A percentile compares a stretch with the other conserved stretches of the same genome.
These are phyloP conservation scores for Aquanectria penicillioides DNA, from an alignment of 2,329 filamentous ascomycete genomes.

Conservation along the genomic window DNA sequence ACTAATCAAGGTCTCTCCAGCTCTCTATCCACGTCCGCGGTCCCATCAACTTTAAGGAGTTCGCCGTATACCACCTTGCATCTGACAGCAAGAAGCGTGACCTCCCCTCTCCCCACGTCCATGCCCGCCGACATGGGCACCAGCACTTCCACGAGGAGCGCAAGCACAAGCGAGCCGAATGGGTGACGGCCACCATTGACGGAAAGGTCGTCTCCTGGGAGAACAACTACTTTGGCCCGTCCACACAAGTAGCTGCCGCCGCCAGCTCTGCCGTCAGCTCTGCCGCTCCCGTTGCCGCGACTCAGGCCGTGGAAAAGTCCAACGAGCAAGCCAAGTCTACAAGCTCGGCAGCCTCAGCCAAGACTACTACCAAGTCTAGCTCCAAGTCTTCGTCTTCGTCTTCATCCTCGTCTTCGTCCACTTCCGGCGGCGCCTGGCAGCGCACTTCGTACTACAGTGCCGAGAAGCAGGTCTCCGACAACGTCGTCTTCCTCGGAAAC, in stretches of 20 bases:
- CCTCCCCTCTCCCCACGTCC: slow-evolving; percentile 40
- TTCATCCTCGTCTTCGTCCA: slow-evolving; percentile 21
- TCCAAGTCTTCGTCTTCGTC: slow-evolving; percentile 23
- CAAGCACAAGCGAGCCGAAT: slow-evolving; percentile 57
- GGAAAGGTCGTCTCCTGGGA: slow-evolving; percentile 67
- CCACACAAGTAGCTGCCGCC: slow-evolving; percentile 29
- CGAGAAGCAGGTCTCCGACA: slow-evolving; percentile 50
- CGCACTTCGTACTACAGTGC: slow-evolving; percentile 59
- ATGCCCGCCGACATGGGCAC: slow-evolving; percentile 54
- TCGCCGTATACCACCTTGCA: slow-evolving; percentile 74
- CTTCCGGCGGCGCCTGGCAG: slow-evolving; percentile 47
- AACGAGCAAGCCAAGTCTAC: neutral
- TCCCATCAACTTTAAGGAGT: slow-evolving; percentile 71
- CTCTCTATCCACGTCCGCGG: slow-evolving; percentile 79
- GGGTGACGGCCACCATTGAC: slow-evolving; percentile 67
- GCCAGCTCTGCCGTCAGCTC: slow-evolving; percentile 28
- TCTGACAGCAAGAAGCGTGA: slow-evolving; percentile 43
- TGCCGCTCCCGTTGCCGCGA: slow-evolving; percentile 25
- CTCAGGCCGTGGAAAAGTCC: slow-evolving; percentile 10
- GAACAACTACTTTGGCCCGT: slow-evolving; percentile 63
- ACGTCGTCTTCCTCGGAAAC: slow-evolving; percentile 60
- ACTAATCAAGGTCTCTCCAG: too few relatives aligned
- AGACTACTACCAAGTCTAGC: slow-evolving; percentile 21
- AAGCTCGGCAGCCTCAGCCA: slow-evolving; percentile 17
- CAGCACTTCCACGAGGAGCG: slow-evolving; percentile 59